Evolutionary conservation across 805 yeast species (phyloP).

Genomic region (Suhomyces faveliae): DNA sequence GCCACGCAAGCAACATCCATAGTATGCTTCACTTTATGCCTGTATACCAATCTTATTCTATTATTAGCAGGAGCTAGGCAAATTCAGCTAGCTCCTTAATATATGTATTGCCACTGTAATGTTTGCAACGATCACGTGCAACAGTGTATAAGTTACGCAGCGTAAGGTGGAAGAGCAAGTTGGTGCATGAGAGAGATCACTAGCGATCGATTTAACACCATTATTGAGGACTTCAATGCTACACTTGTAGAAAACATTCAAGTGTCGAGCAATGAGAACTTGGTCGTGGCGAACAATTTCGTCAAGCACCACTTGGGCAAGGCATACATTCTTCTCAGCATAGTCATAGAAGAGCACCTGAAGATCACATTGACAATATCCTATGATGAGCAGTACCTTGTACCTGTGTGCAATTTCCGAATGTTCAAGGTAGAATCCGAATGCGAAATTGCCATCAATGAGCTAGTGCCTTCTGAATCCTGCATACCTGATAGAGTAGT

Average conservation of each 20-base stretch:
- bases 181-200: constrained; percentile 5
- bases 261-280: background rate
- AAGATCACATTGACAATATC: constrained; percentile 25
- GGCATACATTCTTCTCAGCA: constrained; percentile 1
- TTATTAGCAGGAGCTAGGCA: background rate
- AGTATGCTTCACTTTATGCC: background rate
- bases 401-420: constrained; percentile 31
- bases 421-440: constrained; percentile 7
- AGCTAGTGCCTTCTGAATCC: background rate
- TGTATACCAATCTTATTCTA: background rate
- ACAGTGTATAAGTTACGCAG: background rate
- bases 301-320: background rate
- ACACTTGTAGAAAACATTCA: constrained; percentile 10
- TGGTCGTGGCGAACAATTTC: constrained; percentile 9
- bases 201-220: constrained; percentile 12
- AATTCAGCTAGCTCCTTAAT: background rate
- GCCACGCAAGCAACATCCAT: background rate
- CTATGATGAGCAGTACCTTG: constrained; percentile 28
- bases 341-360: background rate
- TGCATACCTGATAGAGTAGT: background rate
- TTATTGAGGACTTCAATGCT: constrained; percentile 14
- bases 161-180: background rate
- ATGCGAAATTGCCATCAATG: background rate
- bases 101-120: background rate
- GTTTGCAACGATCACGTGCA: background rate